A percentile compares a stretch with the other conserved stretches of the same genome.
Evolutionary conservation across 495 filamentous ascomycete genomes (phyloP).

Genomic region (Sabuloglossum arenarium): DNA sequence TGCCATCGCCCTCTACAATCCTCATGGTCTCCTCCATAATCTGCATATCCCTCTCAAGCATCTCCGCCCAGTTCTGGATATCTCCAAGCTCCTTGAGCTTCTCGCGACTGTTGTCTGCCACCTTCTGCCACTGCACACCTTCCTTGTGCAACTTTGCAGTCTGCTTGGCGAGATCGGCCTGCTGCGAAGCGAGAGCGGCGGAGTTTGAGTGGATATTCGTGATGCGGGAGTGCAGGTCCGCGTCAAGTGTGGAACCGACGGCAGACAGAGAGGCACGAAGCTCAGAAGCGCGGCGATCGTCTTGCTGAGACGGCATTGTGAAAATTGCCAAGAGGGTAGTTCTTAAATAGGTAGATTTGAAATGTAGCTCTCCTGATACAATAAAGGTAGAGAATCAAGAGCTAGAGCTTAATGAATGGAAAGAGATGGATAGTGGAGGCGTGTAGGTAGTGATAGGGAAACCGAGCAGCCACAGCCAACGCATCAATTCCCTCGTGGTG

Average conservation of each 20-base stretch:
- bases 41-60: constrained; percentile 77
- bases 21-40: constrained; percentile 74
- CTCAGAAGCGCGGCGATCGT: not conserved
- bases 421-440: not conserved
- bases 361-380: not conserved
- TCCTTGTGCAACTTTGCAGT: constrained; percentile 48
- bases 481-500: not conserved
- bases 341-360: not conserved
- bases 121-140: constrained; percentile 44
- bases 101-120: constrained; percentile 44
- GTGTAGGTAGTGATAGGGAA: not conserved
- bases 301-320: not conserved
- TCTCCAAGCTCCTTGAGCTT: constrained; percentile 85
- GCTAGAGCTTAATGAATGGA: not conserved
- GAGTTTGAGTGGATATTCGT: constrained; percentile 56
- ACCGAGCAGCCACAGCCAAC: not conserved
- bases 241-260: constrained; percentile 45
- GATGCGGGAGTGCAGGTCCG: constrained; percentile 50
- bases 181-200: constrained; percentile 45
- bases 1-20: constrained; percentile 24
- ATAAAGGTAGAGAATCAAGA: not conserved
- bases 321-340: not conserved
- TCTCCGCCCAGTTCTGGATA: constrained; percentile 95
- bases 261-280: constrained; percentile 19
- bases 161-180: constrained; percentile 41